phyloP scores from a whole-genome alignment of 306 rosid genomes.

The Astragalus membranaceus region DNA sequence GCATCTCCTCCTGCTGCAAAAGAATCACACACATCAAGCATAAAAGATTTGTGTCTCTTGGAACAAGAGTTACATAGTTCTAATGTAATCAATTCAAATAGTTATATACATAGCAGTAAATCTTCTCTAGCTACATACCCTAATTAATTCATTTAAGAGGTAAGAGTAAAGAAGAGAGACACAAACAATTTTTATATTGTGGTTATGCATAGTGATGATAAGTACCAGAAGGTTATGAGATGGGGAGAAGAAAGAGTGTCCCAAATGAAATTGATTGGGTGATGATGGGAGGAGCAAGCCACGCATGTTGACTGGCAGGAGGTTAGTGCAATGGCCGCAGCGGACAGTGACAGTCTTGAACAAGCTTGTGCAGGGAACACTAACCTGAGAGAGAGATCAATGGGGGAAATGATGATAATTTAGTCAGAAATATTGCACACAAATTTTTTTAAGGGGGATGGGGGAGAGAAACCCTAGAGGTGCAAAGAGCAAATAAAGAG shows the following conservation, averaged over 20 bases:
- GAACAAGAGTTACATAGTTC: too few species aligned
- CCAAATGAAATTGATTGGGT: conserved; percentile 71
- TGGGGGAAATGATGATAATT: not conserved
- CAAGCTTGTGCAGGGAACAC: conserved; percentile 94
- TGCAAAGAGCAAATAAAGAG: not conserved
- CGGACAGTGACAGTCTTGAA: conserved; percentile 94
- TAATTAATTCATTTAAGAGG: too few species aligned
- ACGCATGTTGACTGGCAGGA: conserved; percentile 88
- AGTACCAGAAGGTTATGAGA: conserved; percentile 69
- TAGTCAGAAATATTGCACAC: too few species aligned
- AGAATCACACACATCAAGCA: not conserved
- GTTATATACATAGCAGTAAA: too few species aligned
- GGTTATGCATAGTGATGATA: not conserved
- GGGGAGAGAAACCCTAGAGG: conserved; percentile 15
- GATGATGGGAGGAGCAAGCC: conserved; percentile 85
- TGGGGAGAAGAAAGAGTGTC: conserved; percentile 78
- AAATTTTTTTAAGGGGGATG: too few species aligned
- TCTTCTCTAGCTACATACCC: too few species aligned
- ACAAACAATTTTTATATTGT: not conserved
- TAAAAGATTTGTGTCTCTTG: too few species aligned
- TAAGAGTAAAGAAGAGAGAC: not conserved
- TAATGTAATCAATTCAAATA: too few species aligned
- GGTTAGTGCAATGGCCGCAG: conserved; percentile 97
- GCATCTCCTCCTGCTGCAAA: conserved; percentile 62
- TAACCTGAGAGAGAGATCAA: conserved; percentile 43